phyloP scores from a whole-genome alignment of 129 eudicot genomes.

The Gnaphalium uliginosum region DNA sequence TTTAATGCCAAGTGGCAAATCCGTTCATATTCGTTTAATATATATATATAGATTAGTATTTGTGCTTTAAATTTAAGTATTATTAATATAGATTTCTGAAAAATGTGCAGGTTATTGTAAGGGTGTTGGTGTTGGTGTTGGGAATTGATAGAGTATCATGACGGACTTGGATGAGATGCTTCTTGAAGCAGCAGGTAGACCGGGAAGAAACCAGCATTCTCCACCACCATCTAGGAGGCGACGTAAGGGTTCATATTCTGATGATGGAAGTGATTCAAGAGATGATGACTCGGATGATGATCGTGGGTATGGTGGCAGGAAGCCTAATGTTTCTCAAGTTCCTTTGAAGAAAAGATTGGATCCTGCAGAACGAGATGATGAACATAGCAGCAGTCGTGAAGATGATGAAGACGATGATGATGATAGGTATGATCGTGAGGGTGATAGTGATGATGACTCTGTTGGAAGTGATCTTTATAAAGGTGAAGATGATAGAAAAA shows the following conservation, averaged over 20 bases:
- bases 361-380: slow-evolving; percentile 68
- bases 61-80: not conserved
- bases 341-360: slow-evolving; percentile 87
- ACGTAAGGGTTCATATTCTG: slow-evolving; percentile 62
- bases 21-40: too few species aligned
- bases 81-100: not conserved
- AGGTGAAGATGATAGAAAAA: slow-evolving; percentile 70
- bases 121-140: not conserved
- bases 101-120: slow-evolving; percentile 21
- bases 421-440: slow-evolving; percentile 53
- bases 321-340: slow-evolving; percentile 68
- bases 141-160: slow-evolving; percentile 48
- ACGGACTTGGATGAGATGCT: slow-evolving; percentile 69
- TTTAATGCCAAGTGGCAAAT: too few species aligned
- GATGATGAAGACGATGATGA: slow-evolving; percentile 58
- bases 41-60: too few species aligned
- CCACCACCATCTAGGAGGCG: slow-evolving; percentile 73
- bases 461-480: slow-evolving; percentile 87
- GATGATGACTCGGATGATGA: slow-evolving; percentile 82
- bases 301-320: slow-evolving; percentile 61
- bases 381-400: slow-evolving; percentile 64
- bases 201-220: slow-evolving; percentile 63
- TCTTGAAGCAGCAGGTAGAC: slow-evolving; percentile 52
- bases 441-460: slow-evolving; percentile 81
- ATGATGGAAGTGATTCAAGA: slow-evolving; percentile 85